Percentiles rank a stretch among this genome's conserved stretches.
Evolutionary conservation across 2,329 filamentous ascomycete genomes (phyloP).

Genomic region (Beauveria bassiana): DNA sequence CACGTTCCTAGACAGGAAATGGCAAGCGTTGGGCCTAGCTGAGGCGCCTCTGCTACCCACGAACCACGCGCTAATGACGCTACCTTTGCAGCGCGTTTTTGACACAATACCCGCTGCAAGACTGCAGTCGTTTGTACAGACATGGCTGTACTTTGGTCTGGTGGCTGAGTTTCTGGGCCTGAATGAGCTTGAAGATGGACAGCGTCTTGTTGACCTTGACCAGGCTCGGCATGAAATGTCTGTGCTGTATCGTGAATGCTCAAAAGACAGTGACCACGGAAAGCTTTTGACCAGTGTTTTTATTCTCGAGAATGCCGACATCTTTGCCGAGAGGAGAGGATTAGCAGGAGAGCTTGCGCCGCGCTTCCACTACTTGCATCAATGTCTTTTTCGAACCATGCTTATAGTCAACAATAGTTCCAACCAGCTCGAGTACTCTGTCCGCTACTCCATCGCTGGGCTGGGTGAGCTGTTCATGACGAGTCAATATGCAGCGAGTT

Average conservation of each 20-base stretch:
- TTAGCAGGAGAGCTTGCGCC: constrained; percentile 10
- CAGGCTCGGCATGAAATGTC: constrained; percentile 13
- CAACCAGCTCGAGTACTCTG: constrained; percentile 16
- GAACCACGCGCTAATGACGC: constrained; percentile 5
- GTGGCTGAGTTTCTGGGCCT: constrained; percentile 22
- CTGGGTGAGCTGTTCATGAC: constrained; percentile 21
- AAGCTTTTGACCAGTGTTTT: background rate
- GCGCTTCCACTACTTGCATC: constrained; percentile 15
- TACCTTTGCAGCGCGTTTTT: background rate
- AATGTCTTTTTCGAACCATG: constrained; percentile 16
- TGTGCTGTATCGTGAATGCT: constrained; percentile 11
- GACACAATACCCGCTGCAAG: constrained; percentile 17
- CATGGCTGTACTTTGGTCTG: constrained; percentile 27
- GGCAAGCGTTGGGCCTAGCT: constrained; percentile 11
- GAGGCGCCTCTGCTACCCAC: constrained; percentile 11
- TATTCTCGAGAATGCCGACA: background rate
- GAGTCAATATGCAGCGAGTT: background rate
- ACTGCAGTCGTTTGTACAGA: constrained; percentile 22
- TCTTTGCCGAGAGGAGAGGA: constrained; percentile 12
- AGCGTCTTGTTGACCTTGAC: constrained; percentile 10
- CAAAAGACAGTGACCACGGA: constrained; percentile 6
- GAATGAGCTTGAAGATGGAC: constrained; percentile 17
- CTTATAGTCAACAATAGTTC: constrained; percentile 14
- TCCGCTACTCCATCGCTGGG: constrained; percentile 22
- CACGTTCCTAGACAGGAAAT: constrained; percentile 18